These are phyloP conservation scores for Pythium vanterpoolii DNA, from an alignment of 352 stramenopile genomes.

Conservation along the genomic window DNA sequence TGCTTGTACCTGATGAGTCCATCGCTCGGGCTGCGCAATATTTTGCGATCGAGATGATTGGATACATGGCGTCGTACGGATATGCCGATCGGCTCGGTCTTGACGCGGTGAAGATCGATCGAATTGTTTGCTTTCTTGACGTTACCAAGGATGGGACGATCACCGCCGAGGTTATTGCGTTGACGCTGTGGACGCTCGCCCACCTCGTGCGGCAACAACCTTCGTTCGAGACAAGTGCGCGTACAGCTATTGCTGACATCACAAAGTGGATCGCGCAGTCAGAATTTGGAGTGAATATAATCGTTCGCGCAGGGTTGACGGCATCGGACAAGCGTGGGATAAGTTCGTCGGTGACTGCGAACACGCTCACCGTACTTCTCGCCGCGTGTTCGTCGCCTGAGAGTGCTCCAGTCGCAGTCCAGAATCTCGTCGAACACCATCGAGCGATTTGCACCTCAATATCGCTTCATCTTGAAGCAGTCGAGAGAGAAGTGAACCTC, in stretches of 20 bases:
- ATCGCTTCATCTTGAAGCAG: constrained; percentile 42
- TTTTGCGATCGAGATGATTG: constrained; percentile 59
- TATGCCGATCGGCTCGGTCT: constrained; percentile 37
- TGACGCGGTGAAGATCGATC: constrained; percentile 26
- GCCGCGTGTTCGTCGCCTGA: constrained; percentile 10
- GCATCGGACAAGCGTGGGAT: constrained; percentile 32
- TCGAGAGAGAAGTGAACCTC: constrained; percentile 44
- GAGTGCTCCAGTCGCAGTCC: background rate
- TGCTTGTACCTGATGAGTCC: constrained; percentile 26
- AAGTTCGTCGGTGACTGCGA: constrained; percentile 29
- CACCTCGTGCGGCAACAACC: constrained; percentile 32
- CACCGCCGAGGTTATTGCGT: constrained; percentile 30
- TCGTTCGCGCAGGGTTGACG: constrained; percentile 36
- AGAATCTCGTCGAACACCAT: constrained; percentile 11
- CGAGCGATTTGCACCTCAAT: constrained; percentile 39
- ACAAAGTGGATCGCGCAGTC: constrained; percentile 36
- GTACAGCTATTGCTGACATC: constrained; percentile 1
- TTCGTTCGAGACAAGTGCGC: background rate
- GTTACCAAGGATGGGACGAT: constrained; percentile 29
- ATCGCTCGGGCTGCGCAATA: constrained; percentile 41
- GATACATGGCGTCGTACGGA: constrained; percentile 59
- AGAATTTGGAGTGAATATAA: constrained; percentile 27
- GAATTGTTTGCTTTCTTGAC: constrained; percentile 44
- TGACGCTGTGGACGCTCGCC: constrained; percentile 42
- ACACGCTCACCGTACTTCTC: constrained; percentile 43